Conservation (phyloP, 495 filamentous ascomycete species). For the Platismatia glauca region DNA sequence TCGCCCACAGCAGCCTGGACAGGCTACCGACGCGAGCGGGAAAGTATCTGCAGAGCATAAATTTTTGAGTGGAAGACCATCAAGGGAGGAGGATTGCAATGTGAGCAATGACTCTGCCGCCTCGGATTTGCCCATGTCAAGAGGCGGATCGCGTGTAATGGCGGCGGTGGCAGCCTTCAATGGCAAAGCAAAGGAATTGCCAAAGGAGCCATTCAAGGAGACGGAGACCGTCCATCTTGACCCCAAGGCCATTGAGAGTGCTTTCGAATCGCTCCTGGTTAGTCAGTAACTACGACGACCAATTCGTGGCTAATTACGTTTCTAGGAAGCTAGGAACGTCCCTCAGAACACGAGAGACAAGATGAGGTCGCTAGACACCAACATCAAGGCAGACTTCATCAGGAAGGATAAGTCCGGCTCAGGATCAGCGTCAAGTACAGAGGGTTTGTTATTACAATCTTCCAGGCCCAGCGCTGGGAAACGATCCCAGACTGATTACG, state of each 20-base stretch:
- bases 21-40: conserved; percentile 21
- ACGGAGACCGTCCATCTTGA: conserved; percentile 38
- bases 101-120: conserved; percentile 8
- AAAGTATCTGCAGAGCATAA: not conserved
- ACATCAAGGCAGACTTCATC: conserved; percentile 92
- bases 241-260: conserved; percentile 39
- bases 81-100: not conserved
- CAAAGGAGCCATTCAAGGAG: conserved; percentile 34
- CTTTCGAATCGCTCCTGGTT: conserved; percentile 44
- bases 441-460: conserved; percentile 18
- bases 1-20: conserved; percentile 26
- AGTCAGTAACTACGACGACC: conserved; percentile 8
- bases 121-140: conserved; percentile 15
- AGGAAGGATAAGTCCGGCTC: conserved; percentile 71
- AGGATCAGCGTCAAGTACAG: conserved; percentile 35
- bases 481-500: conserved; percentile 33
- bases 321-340: conserved; percentile 75
- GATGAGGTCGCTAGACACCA: conserved; percentile 80
- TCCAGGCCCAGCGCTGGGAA: conserved; percentile 17
- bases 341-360: conserved; percentile 87
- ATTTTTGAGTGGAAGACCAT: not conserved
- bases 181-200: conserved; percentile 31
- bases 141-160: conserved; percentile 47
- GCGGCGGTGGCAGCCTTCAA: conserved; percentile 57
- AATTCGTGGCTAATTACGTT: conserved; percentile 34